phyloP scores from a whole-genome alignment of 192 early-diverging fungal species.

The Backusella tarrabulga region DNA sequence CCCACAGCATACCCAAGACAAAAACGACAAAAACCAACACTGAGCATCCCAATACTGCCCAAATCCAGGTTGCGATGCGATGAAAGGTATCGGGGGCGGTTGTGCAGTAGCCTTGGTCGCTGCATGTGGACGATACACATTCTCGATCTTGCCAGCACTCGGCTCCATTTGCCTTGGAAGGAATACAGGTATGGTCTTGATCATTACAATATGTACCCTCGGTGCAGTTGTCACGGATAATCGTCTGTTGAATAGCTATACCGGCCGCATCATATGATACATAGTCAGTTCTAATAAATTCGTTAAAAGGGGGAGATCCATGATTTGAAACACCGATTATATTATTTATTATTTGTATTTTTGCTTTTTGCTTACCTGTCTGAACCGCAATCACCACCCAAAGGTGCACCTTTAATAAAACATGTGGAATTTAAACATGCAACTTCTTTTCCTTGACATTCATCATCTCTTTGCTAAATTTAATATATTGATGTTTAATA shows the following conservation, averaged over 20 bases:
- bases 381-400: conserved; percentile 29
- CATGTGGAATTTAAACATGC: conserved; percentile 36
- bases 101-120: conserved; percentile 19
- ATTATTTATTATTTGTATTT: background rate
- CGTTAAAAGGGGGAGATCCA: background rate
- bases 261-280: conserved; percentile 28
- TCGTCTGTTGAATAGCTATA: conserved; percentile 16
- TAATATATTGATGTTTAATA: background rate
- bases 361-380: conserved; percentile 23
- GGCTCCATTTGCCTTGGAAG: conserved; percentile 5
- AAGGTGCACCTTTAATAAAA: conserved; percentile 27
- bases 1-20: conserved; percentile 21
- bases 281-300: conserved; percentile 28
- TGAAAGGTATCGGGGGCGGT: conserved; percentile 31
- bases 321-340: background rate
- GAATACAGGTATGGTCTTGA: conserved; percentile 7
- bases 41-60: conserved; percentile 31
- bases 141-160: conserved; percentile 38
- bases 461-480: conserved; percentile 37
- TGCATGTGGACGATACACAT: conserved; percentile 29
- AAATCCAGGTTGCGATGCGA: conserved; percentile 22
- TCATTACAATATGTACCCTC: conserved; percentile 27
- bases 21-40: conserved; percentile 32
- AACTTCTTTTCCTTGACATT: conserved; percentile 21
- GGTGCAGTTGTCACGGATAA: conserved; percentile 40